Percentiles rank a stretch among this genome's conserved stretches.
Conservation (phyloP, 768 basidiomycete species). For the Boletus pseudopeckii region DNA sequence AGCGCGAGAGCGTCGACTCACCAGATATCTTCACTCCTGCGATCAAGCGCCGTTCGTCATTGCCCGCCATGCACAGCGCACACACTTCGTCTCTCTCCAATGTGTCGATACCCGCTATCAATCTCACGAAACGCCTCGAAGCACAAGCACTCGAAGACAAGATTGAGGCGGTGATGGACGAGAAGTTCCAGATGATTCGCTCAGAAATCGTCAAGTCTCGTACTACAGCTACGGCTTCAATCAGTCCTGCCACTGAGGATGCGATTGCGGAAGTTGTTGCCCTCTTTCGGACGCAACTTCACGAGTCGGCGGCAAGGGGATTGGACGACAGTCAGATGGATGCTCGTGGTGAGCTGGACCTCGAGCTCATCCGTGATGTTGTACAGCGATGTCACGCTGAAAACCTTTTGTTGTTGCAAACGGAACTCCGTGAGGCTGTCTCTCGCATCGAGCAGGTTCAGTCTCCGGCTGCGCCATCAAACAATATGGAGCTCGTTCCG, state of each 20-base stretch:
- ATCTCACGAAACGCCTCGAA: constrained; percentile 55
- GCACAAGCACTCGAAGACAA: constrained; percentile 59
- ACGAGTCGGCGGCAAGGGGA: constrained; percentile 55
- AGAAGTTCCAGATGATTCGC: constrained; percentile 56
- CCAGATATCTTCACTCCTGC: constrained; percentile 45
- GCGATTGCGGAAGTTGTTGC: constrained; percentile 65
- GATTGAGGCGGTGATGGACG: constrained; percentile 62
- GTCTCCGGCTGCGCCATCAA: constrained; percentile 9
- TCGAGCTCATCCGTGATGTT: constrained; percentile 68
- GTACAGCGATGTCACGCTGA: constrained; percentile 67
- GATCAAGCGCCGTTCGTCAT: constrained; percentile 51
- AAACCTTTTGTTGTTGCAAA: constrained; percentile 52
- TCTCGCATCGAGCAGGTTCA: constrained; percentile 38
- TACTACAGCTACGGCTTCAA: constrained; percentile 24
- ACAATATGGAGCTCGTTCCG: constrained; percentile 35
- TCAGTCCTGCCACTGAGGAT: constrained; percentile 51
- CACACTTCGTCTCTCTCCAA: constrained; percentile 44
- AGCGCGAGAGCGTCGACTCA: constrained; percentile 26
- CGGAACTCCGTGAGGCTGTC: constrained; percentile 53
- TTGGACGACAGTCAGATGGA: constrained; percentile 64
- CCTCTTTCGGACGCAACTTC: constrained; percentile 64
- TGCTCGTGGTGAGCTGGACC: constrained; percentile 74
- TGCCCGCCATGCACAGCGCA: constrained; percentile 51
- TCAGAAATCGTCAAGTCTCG: constrained; percentile 35
- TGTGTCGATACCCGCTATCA: constrained; percentile 43